Percentiles rank a stretch among this genome's conserved stretches.
These are phyloP conservation scores for Ascochyta rabiei DNA, from an alignment of 2,329 filamentous ascomycete genomes.

Conservation along the genomic window DNA sequence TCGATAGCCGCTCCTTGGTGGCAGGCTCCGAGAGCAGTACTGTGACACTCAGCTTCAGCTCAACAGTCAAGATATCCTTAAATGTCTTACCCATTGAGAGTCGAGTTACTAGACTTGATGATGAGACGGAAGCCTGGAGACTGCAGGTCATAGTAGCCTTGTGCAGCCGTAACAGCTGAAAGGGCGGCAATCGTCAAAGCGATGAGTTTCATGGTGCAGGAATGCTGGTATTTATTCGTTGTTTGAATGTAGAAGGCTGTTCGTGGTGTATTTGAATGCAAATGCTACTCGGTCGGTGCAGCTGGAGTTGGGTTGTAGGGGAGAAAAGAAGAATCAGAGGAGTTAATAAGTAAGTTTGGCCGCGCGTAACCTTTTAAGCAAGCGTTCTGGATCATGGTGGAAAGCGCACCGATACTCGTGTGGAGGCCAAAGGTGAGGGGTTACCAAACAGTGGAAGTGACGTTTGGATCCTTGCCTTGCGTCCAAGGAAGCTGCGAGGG, in stretches of 20 bases:
- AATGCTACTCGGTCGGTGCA: not conserved
- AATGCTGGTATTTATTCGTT: not conserved
- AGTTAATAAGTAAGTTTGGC: not conserved
- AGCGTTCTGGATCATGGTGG: slow-evolving; percentile 3
- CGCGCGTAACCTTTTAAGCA: not conserved
- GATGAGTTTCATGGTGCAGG: slow-evolving; percentile 13
- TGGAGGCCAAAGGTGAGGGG: slow-evolving; percentile 8
- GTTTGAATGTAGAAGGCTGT: not conserved
- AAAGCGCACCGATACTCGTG: not conserved
- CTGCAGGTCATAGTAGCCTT: slow-evolving; percentile 17
- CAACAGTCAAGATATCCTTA: not conserved
- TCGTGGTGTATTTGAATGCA: not conserved
- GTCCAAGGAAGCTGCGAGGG: not conserved
- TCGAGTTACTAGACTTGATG: slow-evolving; percentile 23
- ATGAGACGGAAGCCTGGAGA: slow-evolving; percentile 32
- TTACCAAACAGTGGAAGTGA: not conserved
- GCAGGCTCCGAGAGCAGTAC: slow-evolving; percentile 37
- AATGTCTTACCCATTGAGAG: slow-evolving; percentile 22
- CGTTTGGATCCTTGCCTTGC: slow-evolving; percentile 10
- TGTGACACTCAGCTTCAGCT: not conserved
- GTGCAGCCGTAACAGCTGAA: slow-evolving; percentile 10
- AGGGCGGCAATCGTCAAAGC: slow-evolving; percentile 9
- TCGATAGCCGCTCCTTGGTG: slow-evolving; percentile 56
- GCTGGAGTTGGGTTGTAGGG: slow-evolving; percentile 2
- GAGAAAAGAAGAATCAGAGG: not conserved